Evolutionary conservation across 495 filamentous ascomycete genomes (phyloP), one percentile per base, ranked within the genome.

Genomic region (Daldinia bambusicola): DNA sequence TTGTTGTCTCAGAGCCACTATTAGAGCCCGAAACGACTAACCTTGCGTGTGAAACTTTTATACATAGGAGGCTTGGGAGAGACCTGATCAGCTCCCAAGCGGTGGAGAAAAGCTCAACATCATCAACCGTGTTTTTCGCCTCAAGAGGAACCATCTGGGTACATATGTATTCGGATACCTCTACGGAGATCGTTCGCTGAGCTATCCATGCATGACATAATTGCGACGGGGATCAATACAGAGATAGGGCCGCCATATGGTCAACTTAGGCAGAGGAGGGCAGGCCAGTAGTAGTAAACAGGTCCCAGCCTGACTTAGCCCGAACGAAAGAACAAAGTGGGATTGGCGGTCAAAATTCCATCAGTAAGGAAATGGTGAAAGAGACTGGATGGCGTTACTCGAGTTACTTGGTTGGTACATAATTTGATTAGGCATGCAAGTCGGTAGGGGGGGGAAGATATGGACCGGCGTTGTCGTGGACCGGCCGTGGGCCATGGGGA

Each of bases 131-230:
- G 63, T 22, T 63, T 66, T 64, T 66, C 52, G 63, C 67, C 63
- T 70, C 59, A 41, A 73, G 63, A 58, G 60, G 67, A 30, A 56
- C 59, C 53, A 51, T 64, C 71, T 34, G 64, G 63, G 71, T 74
- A 70, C 55, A 74, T 70, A 74, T 70, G 67, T 71, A 74, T 70
- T 57, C 53, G 71, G 67, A 74, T 67, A 70, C 40, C 71, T 58
- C 70, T 63, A 70, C 53, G 71, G 71, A 63, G 67, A 74, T 74
- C 71, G 71, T 58, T 38, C 59, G 59, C 63, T 71, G 52, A 37
- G 55, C 62, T 61, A 70, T 43, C 63, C 63, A 70, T 74, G 71
- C 71, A 74, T 74, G 71, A 74, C 71, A 74, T 70, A 74, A 74
- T 74, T 74, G 67, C 71, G 45, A 70, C 71, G 66, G 67, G 71